Conservation (phyloP, 2,329 filamentous ascomycete species). For the Proliferodiscus dingleyae region DNA sequence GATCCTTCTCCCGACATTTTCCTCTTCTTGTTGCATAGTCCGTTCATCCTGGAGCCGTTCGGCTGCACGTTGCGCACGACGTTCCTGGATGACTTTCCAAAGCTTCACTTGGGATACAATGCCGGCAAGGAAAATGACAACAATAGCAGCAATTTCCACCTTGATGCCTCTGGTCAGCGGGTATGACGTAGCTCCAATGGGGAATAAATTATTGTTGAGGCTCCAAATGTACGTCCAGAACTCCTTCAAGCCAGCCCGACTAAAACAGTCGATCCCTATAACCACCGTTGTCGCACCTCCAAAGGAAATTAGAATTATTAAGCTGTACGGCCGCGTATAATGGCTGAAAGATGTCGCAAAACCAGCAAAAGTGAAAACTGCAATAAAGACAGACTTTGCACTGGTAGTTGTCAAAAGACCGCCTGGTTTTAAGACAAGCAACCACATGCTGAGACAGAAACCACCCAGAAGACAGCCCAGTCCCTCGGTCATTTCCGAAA, state of each 20-base stretch:
- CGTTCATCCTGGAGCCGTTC: constrained; percentile 45
- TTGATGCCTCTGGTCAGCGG: constrained; percentile 81
- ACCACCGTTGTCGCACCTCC: constrained; percentile 73
- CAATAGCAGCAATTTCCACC: constrained; percentile 74
- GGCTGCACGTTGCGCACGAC: constrained; percentile 48
- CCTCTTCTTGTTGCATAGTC: constrained; percentile 61
- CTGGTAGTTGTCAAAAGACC: constrained; percentile 62
- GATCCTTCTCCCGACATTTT: constrained; percentile 62
- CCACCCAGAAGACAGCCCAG: constrained; percentile 54
- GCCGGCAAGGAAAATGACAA: constrained; percentile 70
- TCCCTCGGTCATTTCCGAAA: constrained; percentile 74
- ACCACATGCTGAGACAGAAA: constrained; percentile 55
- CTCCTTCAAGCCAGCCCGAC: constrained; percentile 84
- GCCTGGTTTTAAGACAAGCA: constrained; percentile 71
- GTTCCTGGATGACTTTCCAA: constrained; percentile 73
- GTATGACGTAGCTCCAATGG: constrained; percentile 69
- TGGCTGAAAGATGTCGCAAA: constrained; percentile 76
- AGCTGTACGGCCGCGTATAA: constrained; percentile 70
- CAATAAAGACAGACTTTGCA: constrained; percentile 70
- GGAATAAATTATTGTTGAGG: constrained; percentile 76
- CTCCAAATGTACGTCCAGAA: constrained; percentile 93
- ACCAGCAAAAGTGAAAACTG: constrained; percentile 59
- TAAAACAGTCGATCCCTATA: constrained; percentile 87
- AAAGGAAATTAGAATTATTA: constrained; percentile 75
- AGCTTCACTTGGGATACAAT: constrained; percentile 80